Base-by-base conservation (phyloP, 441 rosid genomes). In the Adansonia gregorii region DNA sequence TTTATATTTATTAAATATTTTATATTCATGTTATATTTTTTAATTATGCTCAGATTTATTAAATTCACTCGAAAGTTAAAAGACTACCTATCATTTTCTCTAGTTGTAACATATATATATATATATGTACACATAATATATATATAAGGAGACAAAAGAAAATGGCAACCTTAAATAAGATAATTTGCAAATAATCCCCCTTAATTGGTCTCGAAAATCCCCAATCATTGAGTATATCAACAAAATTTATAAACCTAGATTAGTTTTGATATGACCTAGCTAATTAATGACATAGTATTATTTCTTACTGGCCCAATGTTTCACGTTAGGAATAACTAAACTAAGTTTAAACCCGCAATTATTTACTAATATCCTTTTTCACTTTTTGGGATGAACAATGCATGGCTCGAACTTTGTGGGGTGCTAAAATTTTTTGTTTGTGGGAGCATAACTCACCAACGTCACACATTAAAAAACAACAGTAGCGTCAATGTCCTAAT, bases 171-270 rank as follows among this genome's bases (percentile, higher is more conserved):
- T 41, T 41, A 41, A 8, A 10, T 56, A 20, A 12, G 1, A n/a
- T 6, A 60, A 59, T 59, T 59, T 3, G 61, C 11, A 15, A 60
- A 46, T 60, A 52, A 8, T n/a, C 9, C 24, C 24, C 27, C 12
- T 0, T 2, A 31, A 24, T 49, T 54, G 8, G 45, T 15, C 48
- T 78, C 70, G 60, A 82, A 59, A 77, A 75, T 68, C 45, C 45
- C 76, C 73, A 80, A 80, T 82, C 79, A 76, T 75, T 67, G 71
- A 68, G 43, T 0, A 9, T 41, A 67, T 60, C 73, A 78, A 77
- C 78, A 74, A 60, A 58, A 77, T 49, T 73, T 48, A 59, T 48
- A 61, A 66, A 48, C 73, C 5, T 41, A 41, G 45, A 61, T 49
- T 27, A 60, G 14, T 51, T 12, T 65, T 64, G 1, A 43, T 56